phyloP scores from a whole-genome alignment of 257 asterid genomes.

The Misopates orontium region DNA sequence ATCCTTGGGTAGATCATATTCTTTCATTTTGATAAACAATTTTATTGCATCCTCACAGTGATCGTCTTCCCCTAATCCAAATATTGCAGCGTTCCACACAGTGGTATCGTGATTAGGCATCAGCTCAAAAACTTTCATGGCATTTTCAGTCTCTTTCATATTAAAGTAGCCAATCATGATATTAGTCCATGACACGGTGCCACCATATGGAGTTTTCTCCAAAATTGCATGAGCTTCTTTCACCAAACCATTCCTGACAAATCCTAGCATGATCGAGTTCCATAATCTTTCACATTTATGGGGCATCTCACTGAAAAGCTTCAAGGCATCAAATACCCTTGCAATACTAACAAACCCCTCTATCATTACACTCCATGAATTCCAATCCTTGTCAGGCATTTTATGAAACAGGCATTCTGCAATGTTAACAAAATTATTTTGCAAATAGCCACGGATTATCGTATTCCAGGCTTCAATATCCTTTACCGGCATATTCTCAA shows the following conservation, averaged over 20 bases:
- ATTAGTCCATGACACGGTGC: constrained; percentile 56
- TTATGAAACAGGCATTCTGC: constrained; percentile 66
- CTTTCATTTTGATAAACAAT: constrained; percentile 51
- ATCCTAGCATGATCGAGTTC: constrained; percentile 49
- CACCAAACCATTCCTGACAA: constrained; percentile 40
- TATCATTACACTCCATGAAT: constrained; percentile 54
- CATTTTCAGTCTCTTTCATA: constrained; percentile 42
- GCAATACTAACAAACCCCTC: constrained; percentile 41
- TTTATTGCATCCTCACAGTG: constrained; percentile 50
- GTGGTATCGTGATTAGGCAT: constrained; percentile 56
- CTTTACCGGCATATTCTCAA: constrained; percentile 55
- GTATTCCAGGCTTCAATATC: constrained; percentile 65
- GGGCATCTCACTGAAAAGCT: constrained; percentile 51
- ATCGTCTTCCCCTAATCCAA: constrained; percentile 58
- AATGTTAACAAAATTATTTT: constrained; percentile 32
- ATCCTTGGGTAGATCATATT: constrained; percentile 38
- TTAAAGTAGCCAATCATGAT: constrained; percentile 57
- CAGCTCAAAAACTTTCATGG: constrained; percentile 37
- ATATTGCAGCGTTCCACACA: constrained; percentile 55
- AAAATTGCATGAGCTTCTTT: constrained; percentile 55
- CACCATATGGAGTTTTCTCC: constrained; percentile 44
- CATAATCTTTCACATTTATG: constrained; percentile 42
- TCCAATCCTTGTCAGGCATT: constrained; percentile 55
- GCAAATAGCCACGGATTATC: constrained; percentile 49
- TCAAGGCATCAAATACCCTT: constrained; percentile 44